Percentiles rank a stretch among this genome's conserved stretches.
These are phyloP conservation scores for Lactarius indigo DNA, from an alignment of 768 basidiomycete genomes.

Conservation along the genomic window DNA sequence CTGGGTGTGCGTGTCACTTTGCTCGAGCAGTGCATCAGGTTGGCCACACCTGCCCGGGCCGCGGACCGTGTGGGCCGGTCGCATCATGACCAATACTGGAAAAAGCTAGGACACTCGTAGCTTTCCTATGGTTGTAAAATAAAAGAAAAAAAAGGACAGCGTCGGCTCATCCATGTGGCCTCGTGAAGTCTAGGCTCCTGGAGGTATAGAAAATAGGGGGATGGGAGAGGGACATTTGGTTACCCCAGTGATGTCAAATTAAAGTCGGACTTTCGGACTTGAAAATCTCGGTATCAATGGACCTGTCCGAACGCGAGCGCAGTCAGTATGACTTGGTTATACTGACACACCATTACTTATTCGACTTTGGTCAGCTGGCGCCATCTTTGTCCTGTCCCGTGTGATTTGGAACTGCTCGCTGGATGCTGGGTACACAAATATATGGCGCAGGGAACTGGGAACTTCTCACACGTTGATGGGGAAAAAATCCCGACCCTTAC, in stretches of 20 bases:
- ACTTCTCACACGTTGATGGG: background rate
- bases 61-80: background rate
- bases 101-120: background rate
- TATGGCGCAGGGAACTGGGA: background rate
- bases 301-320: background rate
- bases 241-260: constrained; percentile 6
- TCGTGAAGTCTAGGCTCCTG: background rate
- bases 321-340: no score
- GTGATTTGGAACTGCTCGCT: background rate
- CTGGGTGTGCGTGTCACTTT: no score
- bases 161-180: background rate
- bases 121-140: background rate
- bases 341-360: no score
- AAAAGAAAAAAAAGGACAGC: background rate
- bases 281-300: background rate
- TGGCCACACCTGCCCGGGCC: background rate
- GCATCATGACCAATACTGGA: background rate
- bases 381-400: background rate
- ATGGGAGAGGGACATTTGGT: background rate
- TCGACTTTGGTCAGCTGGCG: background rate
- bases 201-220: background rate
- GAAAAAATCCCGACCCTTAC: background rate
- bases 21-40: no score
- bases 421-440: background rate
- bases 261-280: constrained; percentile 15